Base-by-base conservation (phyloP, 306 rosid species). In the Hylodesmum podocarpum region DNA sequence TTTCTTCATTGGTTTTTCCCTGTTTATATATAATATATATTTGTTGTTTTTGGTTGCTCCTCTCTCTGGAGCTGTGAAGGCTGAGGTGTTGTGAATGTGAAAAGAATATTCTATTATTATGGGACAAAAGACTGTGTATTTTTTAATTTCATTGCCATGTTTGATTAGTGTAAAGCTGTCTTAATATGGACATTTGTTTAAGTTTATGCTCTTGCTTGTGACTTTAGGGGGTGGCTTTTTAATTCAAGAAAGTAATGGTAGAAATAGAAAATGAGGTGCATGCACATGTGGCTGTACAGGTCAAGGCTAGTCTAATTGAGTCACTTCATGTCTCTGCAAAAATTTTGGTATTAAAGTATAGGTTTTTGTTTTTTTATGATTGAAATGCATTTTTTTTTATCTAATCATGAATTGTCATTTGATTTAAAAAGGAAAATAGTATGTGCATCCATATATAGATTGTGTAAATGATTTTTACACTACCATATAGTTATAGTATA, bases 51-150 rank as follows among this genome's bases (percentile, higher is more conserved):
- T 75, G 84, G 75, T 14, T 39, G 75, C 84, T 79, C 84, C 82
- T 70, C 62, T 85, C 84, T 85, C 54, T 50, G 78, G 89, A 82
- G 86, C 80, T 66, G 72, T 69, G 75, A 73, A 72, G 57, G 70
- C 18, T 11, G 46, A 22, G 72, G 55, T 78, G 83, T 73, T 78
- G 83, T 73, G 81, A 78, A 57, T 82, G 84, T 82, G 80, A 53
- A 76, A 29, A 79, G 73, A 82, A 82, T 85, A 85, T 72, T 82
- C 70, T 85, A 19, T 80, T 85, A 19, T 80, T 74, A 73, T 78
- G 76, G 68, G 73, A 81, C 67, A 73, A 58, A 59, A 66, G 75
- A 81, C 46, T 44, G 7, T 84, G 77, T 81, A 84, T 80, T 83
- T 84, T 54, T 73, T 69, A 59, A 59, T 62, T 73, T 73, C 55